Conservation (phyloP, 495 filamentous ascomycete species). For the Penicillium roqueforti region DNA sequence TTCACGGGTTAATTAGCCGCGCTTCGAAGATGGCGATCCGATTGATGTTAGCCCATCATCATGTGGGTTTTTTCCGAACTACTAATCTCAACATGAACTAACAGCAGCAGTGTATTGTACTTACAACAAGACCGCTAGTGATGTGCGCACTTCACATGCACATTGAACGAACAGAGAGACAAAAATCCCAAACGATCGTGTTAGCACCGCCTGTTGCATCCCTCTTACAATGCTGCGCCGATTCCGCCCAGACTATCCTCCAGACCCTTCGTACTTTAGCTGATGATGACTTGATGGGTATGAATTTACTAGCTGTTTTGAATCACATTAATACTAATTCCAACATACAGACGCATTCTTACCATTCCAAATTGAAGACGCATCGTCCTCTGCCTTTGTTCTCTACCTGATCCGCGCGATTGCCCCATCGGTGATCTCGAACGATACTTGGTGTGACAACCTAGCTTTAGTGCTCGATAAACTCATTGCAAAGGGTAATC, state of each 20-base stretch:
- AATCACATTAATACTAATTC: background rate
- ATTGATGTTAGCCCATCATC: slow-evolving; percentile 31
- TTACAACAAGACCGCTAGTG: slow-evolving; percentile 30
- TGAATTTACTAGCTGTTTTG: background rate
- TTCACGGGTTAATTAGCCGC: slow-evolving; percentile 28
- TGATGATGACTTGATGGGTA: slow-evolving; percentile 31
- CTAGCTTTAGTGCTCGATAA: slow-evolving; percentile 25
- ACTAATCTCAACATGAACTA: background rate
- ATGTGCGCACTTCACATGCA: slow-evolving; percentile 35
- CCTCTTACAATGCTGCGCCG: slow-evolving; percentile 29
- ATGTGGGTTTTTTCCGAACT: slow-evolving; percentile 14
- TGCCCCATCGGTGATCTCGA: slow-evolving; percentile 21
- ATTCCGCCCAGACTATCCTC: slow-evolving; percentile 32
- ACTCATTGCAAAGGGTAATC: slow-evolving; percentile 25
- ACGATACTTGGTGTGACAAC: slow-evolving; percentile 27
- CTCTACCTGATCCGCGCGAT: slow-evolving; percentile 29
- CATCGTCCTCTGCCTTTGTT: slow-evolving; percentile 32
- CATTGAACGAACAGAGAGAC: slow-evolving; percentile 23
- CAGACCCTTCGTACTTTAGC: slow-evolving; percentile 29
- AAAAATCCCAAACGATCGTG: slow-evolving; percentile 18
- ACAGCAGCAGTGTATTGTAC: slow-evolving; percentile 24
- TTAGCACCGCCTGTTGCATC: slow-evolving; percentile 25
- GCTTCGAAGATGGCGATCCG: slow-evolving; percentile 32
- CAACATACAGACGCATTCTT: slow-evolving; percentile 26
- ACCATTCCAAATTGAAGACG: slow-evolving; percentile 33